phyloP scores from a whole-genome alignment of 2,329 filamentous ascomycete genomes.

The Paramyrothecium roridum region DNA sequence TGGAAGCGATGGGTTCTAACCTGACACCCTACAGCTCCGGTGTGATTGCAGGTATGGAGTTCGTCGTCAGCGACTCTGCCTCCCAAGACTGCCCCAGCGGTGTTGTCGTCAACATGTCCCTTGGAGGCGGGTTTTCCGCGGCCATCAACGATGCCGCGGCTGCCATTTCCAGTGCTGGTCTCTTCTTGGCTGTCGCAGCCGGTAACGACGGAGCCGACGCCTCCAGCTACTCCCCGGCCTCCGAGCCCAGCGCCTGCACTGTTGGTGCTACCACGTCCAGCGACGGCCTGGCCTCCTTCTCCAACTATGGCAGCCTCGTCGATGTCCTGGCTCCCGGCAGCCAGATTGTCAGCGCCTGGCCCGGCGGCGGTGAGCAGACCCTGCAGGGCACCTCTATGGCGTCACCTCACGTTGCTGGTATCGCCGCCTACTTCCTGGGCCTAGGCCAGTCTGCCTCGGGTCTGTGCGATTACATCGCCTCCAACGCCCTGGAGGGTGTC shows the following conservation, averaged over 20 bases:
- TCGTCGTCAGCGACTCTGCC: conserved; percentile 32
- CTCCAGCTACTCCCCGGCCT: conserved; percentile 42
- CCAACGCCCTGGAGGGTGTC: conserved; percentile 34
- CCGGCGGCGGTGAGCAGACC: conserved; percentile 32
- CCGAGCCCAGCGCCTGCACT: conserved; percentile 45
- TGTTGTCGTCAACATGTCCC: conserved; percentile 54
- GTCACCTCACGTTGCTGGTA: conserved; percentile 37
- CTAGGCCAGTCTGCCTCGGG: conserved; percentile 24
- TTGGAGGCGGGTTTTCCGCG: conserved; percentile 44
- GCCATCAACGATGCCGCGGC: conserved; percentile 50
- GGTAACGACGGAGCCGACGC: conserved; percentile 48
- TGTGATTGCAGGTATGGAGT: conserved; percentile 44
- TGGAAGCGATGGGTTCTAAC: neutral
- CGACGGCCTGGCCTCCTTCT: conserved; percentile 42
- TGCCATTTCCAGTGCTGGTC: conserved; percentile 38
- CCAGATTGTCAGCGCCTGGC: conserved; percentile 45
- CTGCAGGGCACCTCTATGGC: conserved; percentile 45
- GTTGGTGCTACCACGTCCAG: conserved; percentile 43
- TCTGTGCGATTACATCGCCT: conserved; percentile 13
- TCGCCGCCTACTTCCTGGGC: conserved; percentile 41
- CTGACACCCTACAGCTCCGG: conserved; percentile 24
- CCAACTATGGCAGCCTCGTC: conserved; percentile 48
- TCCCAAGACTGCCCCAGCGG: conserved; percentile 37
- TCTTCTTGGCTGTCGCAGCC: conserved; percentile 54
- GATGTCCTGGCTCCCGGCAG: conserved; percentile 51